Evolutionary conservation across 306 rosid species (phyloP).

Genomic region (Argentina anserina): DNA sequence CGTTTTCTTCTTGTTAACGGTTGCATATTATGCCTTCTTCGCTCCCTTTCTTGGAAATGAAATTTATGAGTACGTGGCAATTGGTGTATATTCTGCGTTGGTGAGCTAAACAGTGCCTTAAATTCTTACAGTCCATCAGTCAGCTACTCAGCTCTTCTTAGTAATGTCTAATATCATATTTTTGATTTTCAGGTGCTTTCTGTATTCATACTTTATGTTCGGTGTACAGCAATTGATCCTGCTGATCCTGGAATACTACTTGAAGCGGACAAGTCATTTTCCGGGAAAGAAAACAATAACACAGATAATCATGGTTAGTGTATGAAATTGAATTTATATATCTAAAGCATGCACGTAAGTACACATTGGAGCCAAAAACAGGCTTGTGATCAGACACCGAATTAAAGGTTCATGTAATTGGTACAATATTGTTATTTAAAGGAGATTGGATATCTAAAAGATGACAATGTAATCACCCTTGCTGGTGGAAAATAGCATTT

Average conservation of each 20-base stretch:
- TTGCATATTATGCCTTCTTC: constrained; percentile 75
- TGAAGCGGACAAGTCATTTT: constrained; percentile 49
- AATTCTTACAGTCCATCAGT: not conserved
- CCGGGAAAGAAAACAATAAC: constrained; percentile 38
- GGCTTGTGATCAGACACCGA: not conserved
- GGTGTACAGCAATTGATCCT: constrained; percentile 82
- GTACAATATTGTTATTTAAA: not conserved
- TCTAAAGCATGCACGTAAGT: not conserved
- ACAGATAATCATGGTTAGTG: constrained; percentile 50
- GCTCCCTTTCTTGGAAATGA: constrained; percentile 68
- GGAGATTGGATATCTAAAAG: not conserved
- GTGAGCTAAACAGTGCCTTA: constrained; percentile 31
- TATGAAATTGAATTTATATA: constrained; percentile 8
- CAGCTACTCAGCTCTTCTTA: not conserved
- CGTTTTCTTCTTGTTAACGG: constrained; percentile 66
- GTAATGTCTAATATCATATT: constrained; percentile 19
- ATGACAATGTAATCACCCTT: not conserved
- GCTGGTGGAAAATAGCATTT: not conserved
- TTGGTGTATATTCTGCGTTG: constrained; percentile 63
- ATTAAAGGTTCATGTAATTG: not conserved
- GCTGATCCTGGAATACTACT: constrained; percentile 60
- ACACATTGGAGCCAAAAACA: not conserved
- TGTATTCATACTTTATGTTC: constrained; percentile 66
- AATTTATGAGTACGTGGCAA: constrained; percentile 54
- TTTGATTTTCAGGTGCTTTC: constrained; percentile 57